A percentile compares a stretch with the other conserved stretches of the same genome.
Conservation (phyloP, 768 basidiomycete genomes). For the Auriscalpium microsporum region DNA sequence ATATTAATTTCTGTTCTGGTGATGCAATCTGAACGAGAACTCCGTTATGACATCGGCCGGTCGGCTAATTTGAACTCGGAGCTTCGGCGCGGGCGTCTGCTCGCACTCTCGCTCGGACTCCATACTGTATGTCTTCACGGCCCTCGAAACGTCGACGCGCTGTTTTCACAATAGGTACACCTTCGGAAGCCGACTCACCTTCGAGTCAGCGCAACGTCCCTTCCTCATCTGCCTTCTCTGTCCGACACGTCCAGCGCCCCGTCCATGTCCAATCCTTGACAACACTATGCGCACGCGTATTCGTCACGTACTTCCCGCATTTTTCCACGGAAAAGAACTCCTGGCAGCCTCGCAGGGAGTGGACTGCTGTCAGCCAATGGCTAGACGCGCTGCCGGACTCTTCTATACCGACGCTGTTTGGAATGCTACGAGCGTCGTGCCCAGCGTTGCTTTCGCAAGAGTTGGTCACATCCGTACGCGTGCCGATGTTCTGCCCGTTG, state of each 20-base stretch:
- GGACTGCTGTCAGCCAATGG: slow-evolving; percentile 23
- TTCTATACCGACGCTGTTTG: slow-evolving; percentile 42
- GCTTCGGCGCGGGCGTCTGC: too few species aligned
- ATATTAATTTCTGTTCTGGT: too few species aligned
- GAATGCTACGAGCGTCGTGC: slow-evolving; percentile 38
- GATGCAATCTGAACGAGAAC: too few species aligned
- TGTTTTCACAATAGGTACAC: slow-evolving; percentile 30
- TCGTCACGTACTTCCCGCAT: slow-evolving; percentile 35
- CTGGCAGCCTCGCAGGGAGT: slow-evolving; percentile 27
- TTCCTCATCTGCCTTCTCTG: slow-evolving; percentile 45
- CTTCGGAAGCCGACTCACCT: slow-evolving; percentile 36
- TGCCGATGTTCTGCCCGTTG: slow-evolving; percentile 7
- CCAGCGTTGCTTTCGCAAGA: slow-evolving; percentile 46
- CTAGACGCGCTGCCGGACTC: slow-evolving; percentile 45
- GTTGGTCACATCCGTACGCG: slow-evolving; percentile 43
- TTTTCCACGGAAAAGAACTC: slow-evolving; percentile 30
- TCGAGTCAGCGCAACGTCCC: slow-evolving; percentile 31
- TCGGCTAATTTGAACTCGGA: too few species aligned
- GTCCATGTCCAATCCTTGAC: slow-evolving; percentile 35
- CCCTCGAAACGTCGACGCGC: slow-evolving; percentile 24
- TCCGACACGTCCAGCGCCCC: slow-evolving; percentile 20
- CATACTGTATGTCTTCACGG: slow-evolving; percentile 5
- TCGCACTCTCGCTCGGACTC: neutral
- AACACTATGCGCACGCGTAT: slow-evolving; percentile 41
- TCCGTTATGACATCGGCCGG: too few species aligned